These are phyloP conservation scores for Fusarium veterinarium DNA, from an alignment of 2,329 filamentous ascomycete species.

Conservation along the genomic window DNA sequence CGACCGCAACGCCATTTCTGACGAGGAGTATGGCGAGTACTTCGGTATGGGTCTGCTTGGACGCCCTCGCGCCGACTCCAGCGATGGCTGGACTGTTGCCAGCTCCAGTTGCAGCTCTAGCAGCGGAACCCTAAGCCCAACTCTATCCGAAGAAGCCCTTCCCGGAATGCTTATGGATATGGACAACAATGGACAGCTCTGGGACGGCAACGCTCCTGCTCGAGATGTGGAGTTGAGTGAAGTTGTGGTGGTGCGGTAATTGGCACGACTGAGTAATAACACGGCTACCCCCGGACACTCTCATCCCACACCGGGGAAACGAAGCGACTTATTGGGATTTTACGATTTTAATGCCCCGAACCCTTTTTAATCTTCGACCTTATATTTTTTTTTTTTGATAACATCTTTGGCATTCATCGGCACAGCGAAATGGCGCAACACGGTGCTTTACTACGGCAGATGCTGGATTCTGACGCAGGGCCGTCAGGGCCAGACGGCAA, in stretches of 20 bases:
- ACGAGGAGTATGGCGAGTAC: conserved; percentile 61
- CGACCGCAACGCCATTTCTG: conserved; percentile 61
- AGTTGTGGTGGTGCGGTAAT: conserved; percentile 57
- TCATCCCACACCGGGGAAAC: conserved; percentile 29
- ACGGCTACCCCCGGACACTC: conserved; percentile 10
- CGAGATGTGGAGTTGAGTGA: conserved; percentile 60
- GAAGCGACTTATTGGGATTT: conserved; percentile 28
- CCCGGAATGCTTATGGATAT: conserved; percentile 52
- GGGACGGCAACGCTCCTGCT: conserved; percentile 44
- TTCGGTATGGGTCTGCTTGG: conserved; percentile 61
- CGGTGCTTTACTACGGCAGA: conserved; percentile 46
- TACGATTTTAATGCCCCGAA: conserved; percentile 47
- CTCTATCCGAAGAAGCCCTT: conserved; percentile 57
- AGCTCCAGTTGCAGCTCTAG: conserved; percentile 72
- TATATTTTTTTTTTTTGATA: conserved; percentile 41
- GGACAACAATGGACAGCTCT: conserved; percentile 50
- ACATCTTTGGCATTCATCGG: conserved; percentile 56
- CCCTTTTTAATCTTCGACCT: conserved; percentile 49
- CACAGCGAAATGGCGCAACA: conserved; percentile 55
- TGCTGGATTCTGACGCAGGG: conserved; percentile 44
- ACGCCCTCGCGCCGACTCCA: conserved; percentile 63
- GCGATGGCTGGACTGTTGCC: conserved; percentile 90
- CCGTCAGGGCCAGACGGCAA: conserved; percentile 43
- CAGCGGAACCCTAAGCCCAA: conserved; percentile 63
- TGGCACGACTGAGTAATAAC: conserved; percentile 4